A percentile compares a stretch with the other conserved stretches of the same genome.
Conservation (phyloP, 768 basidiomycete genomes). For the Trichaptum fuscoviolaceum region DNA sequence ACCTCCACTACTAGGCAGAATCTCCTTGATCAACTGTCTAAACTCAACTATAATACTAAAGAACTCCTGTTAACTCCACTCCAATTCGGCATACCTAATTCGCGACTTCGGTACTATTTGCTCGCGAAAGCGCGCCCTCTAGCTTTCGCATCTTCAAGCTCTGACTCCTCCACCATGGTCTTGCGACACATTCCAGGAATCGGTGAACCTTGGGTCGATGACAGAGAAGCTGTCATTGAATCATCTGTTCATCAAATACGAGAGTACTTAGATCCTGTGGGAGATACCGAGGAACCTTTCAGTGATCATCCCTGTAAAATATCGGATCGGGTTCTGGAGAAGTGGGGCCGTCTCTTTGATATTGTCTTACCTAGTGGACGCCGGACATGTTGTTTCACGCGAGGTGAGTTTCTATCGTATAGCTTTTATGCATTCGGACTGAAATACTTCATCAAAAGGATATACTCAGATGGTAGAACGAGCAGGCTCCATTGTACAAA, state of each 20-base stretch:
- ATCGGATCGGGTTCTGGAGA: slow-evolving; percentile 56
- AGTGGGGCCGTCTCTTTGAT: slow-evolving; percentile 79
- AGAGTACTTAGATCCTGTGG: neutral
- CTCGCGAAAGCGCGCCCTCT: slow-evolving; percentile 53
- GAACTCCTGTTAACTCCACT: slow-evolving; percentile 72
- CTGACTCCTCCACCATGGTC: slow-evolving; percentile 21
- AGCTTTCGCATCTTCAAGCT: slow-evolving; percentile 27
- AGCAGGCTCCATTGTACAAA: slow-evolving; percentile 72
- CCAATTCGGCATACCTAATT: slow-evolving; percentile 79
- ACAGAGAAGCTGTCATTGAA: neutral
- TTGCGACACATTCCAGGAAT: slow-evolving; percentile 51
- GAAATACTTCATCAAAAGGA: slow-evolving; percentile 31
- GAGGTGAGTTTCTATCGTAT: slow-evolving; percentile 43
- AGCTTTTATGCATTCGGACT: neutral
- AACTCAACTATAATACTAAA: slow-evolving; percentile 48
- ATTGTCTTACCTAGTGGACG: slow-evolving; percentile 60
- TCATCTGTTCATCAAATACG: neutral
- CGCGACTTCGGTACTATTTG: slow-evolving; percentile 74
- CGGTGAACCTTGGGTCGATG: slow-evolving; percentile 38
- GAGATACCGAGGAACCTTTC: neutral
- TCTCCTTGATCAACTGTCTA: slow-evolving; percentile 46
- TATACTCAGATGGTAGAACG: slow-evolving; percentile 76
- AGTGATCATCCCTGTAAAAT: slow-evolving; percentile 31
- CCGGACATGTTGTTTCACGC: slow-evolving; percentile 75
- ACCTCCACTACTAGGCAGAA: slow-evolving; percentile 56